Evolutionary conservation across 2,329 filamentous ascomycete genomes (phyloP), one percentile per base, ranked within the genome.

Genomic region (Paecilomyces sp.): DNA sequence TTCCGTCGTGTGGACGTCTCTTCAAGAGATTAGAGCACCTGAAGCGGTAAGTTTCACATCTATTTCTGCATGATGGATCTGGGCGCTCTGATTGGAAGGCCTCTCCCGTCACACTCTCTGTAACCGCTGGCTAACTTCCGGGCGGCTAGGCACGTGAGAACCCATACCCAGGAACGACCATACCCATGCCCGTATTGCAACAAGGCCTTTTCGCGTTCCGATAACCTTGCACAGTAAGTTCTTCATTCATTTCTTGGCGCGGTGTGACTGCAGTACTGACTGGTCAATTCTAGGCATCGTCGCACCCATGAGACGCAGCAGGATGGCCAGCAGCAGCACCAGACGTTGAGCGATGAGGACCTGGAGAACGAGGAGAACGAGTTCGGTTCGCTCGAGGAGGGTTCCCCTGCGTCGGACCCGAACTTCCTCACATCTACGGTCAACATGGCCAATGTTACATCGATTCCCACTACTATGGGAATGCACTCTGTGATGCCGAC

Each of bases 1-100:
- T 99, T 70, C 94, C 94, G 30, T 95, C 93, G 58, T 99, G 94
- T 75, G 94, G 94, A 58, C 89, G 94, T 71, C 85, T 97, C 63
- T 99, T 99, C 85, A 99, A 99, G 87, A 88, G 94, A 77, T 86
- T 99, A 81, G 94, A 99, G 81, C 94, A 99, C 80, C 87, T 99
- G 72, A 99, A 99, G 85, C 88, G 93, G 91, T 96, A 91, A 86
- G 89, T 67, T 66, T 57, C 57, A 64, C 68, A 57, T 62, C 62
- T 65, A 69, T 67, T 69, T 69, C 66, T 64, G 64, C 56, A 58
- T 52, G 52, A 61, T 60, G 66, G 71, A 70, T 71, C 70, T 56
- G 61, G 56, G 50, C 58, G 52, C 60, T 65, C 59, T 60, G 60
- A 68, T 68, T 61, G 65, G 66, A 59, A 58, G 54, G 60, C 65